Evolutionary conservation across 1,139 yeast species (phyloP).

Genomic region (Suhomyces atakaporum): DNA sequence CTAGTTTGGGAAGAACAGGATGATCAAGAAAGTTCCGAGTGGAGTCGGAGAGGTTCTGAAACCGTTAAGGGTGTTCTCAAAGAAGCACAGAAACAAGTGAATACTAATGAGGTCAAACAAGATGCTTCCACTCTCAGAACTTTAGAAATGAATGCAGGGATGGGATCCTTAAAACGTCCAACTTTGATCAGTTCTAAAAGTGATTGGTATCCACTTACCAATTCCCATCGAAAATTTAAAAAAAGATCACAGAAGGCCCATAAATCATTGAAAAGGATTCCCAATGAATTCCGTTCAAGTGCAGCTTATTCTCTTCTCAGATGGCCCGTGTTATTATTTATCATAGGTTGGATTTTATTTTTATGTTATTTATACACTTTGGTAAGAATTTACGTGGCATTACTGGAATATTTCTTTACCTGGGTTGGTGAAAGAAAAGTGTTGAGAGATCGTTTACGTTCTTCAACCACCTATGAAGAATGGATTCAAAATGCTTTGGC

Average conservation of each 20-base stretch:
- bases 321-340: constrained; percentile 62
- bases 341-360: constrained; percentile 54
- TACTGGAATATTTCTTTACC: constrained; percentile 58
- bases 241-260: constrained; percentile 7
- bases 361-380: constrained; percentile 52
- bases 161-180: constrained; percentile 16
- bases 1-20: constrained; percentile 41
- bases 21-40: constrained; percentile 5
- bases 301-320: constrained; percentile 56
- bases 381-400: constrained; percentile 62
- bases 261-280: constrained; percentile 25
- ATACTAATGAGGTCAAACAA: constrained; percentile 6
- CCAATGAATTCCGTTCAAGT: constrained; percentile 48
- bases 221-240: constrained; percentile 16
- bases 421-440: constrained; percentile 61
- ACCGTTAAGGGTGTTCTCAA: constrained; percentile 3
- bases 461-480: constrained; percentile 54
- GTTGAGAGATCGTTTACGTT: constrained; percentile 51
- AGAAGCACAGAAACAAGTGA: constrained; percentile 6
- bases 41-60: constrained; percentile 2
- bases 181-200: constrained; percentile 56
- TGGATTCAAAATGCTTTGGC: constrained; percentile 62
- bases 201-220: constrained; percentile 68
- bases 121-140: constrained; percentile 5
- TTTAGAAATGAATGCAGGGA: constrained; percentile 1